Evolutionary conservation across 495 filamentous ascomycete genomes (phyloP).

Genomic region (Apodospora peruviana): DNA sequence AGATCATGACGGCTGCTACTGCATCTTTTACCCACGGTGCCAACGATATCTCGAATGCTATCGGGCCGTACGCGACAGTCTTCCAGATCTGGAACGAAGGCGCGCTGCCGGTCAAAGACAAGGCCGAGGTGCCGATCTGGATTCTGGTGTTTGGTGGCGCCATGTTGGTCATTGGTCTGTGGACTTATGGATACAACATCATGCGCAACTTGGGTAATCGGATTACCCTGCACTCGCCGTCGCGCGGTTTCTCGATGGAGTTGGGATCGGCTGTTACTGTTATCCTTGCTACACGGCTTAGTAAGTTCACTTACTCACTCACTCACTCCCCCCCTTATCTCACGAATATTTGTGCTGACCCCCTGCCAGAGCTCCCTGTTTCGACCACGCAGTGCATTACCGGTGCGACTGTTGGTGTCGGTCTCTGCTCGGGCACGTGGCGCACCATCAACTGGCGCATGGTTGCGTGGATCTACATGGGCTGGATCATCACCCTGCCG

Average conservation of each 20-base stretch:
- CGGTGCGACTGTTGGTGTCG: constrained; percentile 57
- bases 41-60: constrained; percentile 72
- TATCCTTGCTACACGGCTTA: constrained; percentile 57
- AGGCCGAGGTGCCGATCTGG: constrained; percentile 60
- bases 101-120: constrained; percentile 40
- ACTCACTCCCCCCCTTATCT: too few relatives aligned
- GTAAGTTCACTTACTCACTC: constrained; percentile 13
- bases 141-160: constrained; percentile 55
- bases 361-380: constrained; percentile 40
- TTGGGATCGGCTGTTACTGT: constrained; percentile 65
- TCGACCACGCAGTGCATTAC: constrained; percentile 59
- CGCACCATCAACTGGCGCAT: constrained; percentile 56
- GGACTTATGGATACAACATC: constrained; percentile 69
- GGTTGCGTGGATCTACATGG: constrained; percentile 50
- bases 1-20: constrained; percentile 66
- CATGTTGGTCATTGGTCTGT: constrained; percentile 55
- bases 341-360: not conserved
- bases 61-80: constrained; percentile 66
- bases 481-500: constrained; percentile 57
- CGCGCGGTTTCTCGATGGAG: constrained; percentile 63
- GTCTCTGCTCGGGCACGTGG: constrained; percentile 52
- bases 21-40: constrained; percentile 74
- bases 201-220: constrained; percentile 64
- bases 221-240: constrained; percentile 63
- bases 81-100: constrained; percentile 59